These are phyloP conservation scores for Tetrapisispora phaffii DNA, from an alignment of 805 yeast genomes.

Conservation along the genomic window DNA sequence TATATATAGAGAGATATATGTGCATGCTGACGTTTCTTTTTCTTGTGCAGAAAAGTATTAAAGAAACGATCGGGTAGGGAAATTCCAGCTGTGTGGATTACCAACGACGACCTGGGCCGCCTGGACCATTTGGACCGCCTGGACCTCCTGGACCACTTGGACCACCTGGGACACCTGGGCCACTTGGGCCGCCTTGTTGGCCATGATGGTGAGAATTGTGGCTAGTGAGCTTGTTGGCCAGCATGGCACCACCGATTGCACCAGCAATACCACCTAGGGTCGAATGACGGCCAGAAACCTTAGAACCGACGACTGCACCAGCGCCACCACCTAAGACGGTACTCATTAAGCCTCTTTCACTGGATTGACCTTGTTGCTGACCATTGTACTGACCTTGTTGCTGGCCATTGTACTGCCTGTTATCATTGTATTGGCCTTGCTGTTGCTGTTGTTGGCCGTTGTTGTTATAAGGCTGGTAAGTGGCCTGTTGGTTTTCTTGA, in stretches of 20 bases:
- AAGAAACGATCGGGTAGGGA: too few relatives aligned
- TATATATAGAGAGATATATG: too few relatives aligned
- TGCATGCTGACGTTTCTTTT: too few relatives aligned
- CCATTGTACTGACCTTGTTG: constrained; percentile 20
- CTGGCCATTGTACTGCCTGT: constrained; percentile 1
- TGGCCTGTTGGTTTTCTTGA: constrained; percentile 35
- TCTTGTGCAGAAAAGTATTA: not conserved
- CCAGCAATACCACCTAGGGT: constrained; percentile 41
- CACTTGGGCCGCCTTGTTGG: constrained; percentile 10
- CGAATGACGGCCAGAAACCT: constrained; percentile 23
- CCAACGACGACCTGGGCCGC: constrained; percentile 11
- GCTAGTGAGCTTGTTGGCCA: constrained; percentile 35
- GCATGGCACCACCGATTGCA: constrained; percentile 46
- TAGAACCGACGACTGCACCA: constrained; percentile 45
- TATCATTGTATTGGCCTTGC: constrained; percentile 19
- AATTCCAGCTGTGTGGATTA: constrained; percentile 6
- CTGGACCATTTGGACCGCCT: constrained; percentile 8
- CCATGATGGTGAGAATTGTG: not conserved
- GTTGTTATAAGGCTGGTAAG: constrained; percentile 23
- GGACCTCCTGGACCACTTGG: constrained; percentile 8
- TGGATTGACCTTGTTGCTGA: constrained; percentile 22
- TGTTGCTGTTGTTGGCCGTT: constrained; percentile 4
- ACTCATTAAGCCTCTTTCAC: constrained; percentile 8
- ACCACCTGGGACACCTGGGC: constrained; percentile 6
- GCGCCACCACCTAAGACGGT: constrained; percentile 41